Evolutionary conservation across 176 grass and related monocot genomes (phyloP).

Genomic region (Urochloa ruziziensis): DNA sequence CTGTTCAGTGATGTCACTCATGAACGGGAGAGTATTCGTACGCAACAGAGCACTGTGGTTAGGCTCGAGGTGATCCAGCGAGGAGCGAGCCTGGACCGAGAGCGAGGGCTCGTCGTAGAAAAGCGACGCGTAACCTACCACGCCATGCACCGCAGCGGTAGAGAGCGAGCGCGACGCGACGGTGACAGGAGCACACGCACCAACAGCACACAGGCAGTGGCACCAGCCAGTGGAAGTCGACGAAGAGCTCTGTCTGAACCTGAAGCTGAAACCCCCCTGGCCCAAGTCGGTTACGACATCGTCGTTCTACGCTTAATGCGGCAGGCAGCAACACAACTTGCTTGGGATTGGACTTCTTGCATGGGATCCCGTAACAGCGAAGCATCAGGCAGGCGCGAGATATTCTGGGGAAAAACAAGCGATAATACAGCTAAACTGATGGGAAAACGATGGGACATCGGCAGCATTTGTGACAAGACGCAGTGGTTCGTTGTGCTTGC

Average conservation of each 20-base stretch:
- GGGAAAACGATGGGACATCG: background rate
- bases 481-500: background rate
- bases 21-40: background rate
- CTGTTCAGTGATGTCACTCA: background rate
- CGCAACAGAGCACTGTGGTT: background rate
- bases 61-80: conserved; percentile 6
- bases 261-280: background rate
- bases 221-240: background rate
- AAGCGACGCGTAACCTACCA: conserved; percentile 52
- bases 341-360: background rate
- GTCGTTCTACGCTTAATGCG: background rate
- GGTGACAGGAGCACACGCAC: background rate
- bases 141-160: background rate
- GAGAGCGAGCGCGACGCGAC: background rate
- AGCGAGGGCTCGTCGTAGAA: conserved; percentile 14
- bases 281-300: background rate
- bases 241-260: background rate
- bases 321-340: background rate
- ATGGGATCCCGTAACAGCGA: background rate
- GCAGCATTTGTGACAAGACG: background rate
- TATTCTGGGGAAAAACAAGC: background rate
- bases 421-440: background rate
- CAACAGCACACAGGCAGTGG: background rate
- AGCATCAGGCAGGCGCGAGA: background rate
- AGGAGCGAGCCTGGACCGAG: conserved; percentile 1